Evolutionary conservation across 1,139 yeast species (phyloP), one percentile per base, ranked within the genome.

Genomic region (Zygosaccharomyces sapae): DNA sequence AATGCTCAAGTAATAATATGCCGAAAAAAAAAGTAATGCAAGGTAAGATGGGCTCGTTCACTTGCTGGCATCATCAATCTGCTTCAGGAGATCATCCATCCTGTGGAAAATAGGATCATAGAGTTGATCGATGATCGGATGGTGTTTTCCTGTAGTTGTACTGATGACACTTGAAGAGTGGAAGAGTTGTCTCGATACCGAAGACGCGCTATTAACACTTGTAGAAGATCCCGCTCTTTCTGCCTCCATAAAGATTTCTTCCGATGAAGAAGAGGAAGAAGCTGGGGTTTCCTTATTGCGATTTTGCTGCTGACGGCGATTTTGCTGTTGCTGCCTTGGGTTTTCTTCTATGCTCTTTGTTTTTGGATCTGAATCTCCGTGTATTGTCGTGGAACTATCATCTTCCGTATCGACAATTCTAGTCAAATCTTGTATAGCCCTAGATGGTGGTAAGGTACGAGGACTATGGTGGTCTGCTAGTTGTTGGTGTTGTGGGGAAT

Each of bases 51-150:
- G 16, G 29, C 16, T 40, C 35, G 43, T 38, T 45, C 41, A 29
- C 39, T 40, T 41, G 34, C 53, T 43, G 19, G 57, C 44, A 4
- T 53, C 47, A 41, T 63, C 65, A 3, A 65, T 48, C 35, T 56
- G 55, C 33, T 49, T 49, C 51, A 64, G 56, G 41, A 79, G 63
- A 44, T 67, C 70, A 49, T 77, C 79, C 55, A 79, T 70, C 55
- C 72, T 74, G 12, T 66, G 66, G 44, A 79, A 66, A 5, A 80
- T 66, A 1, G 81, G 80, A 54, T 71, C 65, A 62, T 78, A 79
- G 51, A 78, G 66, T 31, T 68, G 69, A 24, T 70, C 69, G 3
- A 76, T 70, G 10, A 67, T 62, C 1, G 78, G 76, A 54, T 75
- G 79, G 63, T 51, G 57, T 10, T 40, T 46, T 8, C 36, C 37